phyloP scores from a whole-genome alignment of 345 rosid genomes.

The Iberis pinnata region DNA sequence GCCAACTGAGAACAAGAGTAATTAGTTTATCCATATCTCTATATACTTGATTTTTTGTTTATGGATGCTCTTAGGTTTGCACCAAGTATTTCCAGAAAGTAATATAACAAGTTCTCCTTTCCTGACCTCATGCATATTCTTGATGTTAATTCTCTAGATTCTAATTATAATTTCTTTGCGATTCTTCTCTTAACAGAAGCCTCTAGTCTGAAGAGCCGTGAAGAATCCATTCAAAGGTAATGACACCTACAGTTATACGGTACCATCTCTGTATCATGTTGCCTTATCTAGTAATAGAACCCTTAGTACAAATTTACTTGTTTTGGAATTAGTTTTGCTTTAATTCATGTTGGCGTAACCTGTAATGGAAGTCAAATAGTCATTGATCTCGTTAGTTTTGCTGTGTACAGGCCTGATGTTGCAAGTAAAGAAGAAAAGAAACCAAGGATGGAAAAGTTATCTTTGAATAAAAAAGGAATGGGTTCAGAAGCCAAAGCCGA shows the following conservation, averaged over 20 bases:
- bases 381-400: constrained; percentile 11
- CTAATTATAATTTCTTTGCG: constrained; percentile 14
- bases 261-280: neutral
- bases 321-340: neutral
- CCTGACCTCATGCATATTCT: constrained; percentile 8
- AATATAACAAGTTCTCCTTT: constrained; percentile 5
- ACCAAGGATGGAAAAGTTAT: constrained; percentile 69
- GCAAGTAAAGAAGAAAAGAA: constrained; percentile 50
- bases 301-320: neutral
- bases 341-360: constrained; percentile 7
- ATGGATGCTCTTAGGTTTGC: constrained; percentile 5
- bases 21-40: constrained; percentile 16
- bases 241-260: constrained; percentile 1
- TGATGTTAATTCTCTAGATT: constrained; percentile 16
- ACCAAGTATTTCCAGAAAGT: constrained; percentile 5
- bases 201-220: constrained; percentile 35
- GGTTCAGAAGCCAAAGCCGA: constrained; percentile 93
- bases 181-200: constrained; percentile 38
- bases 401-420: constrained; percentile 37
- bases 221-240: constrained; percentile 50
- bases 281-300: neutral
- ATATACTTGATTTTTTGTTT: no score
- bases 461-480: constrained; percentile 76
- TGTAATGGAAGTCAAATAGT: constrained; percentile 7
- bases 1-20: constrained; percentile 49